phyloP scores from a whole-genome alignment of 1,139 yeast species.

The Saccharomycopsis hybrid region DNA sequence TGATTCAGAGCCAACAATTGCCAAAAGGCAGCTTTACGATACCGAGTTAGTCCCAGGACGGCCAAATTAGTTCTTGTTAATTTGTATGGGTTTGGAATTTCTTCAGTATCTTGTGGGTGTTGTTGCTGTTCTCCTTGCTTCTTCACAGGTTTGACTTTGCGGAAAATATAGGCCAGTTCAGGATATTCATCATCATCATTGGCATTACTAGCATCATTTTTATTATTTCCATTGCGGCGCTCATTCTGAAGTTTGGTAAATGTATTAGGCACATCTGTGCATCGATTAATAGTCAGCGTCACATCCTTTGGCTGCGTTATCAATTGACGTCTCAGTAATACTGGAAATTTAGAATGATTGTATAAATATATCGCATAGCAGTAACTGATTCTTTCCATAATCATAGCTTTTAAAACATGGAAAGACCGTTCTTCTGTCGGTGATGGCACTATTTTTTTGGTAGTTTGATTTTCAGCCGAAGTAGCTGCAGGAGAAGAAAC shows the following conservation, averaged over 20 bases:
- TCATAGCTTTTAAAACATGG: conserved; percentile 29
- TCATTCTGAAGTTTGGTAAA: conserved; percentile 25
- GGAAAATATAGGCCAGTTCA: conserved; percentile 17
- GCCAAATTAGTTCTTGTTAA: conserved; percentile 33
- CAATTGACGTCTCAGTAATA: conserved; percentile 24
- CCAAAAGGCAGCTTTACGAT: conserved; percentile 77
- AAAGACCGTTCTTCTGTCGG: conserved; percentile 31
- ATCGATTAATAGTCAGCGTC: conserved; percentile 9
- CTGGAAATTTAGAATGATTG: conserved; percentile 13
- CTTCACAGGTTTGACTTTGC: no score
- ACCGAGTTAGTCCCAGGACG: conserved; percentile 50
- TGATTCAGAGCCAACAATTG: conserved; percentile 67
- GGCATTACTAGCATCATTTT: conserved; percentile 9
- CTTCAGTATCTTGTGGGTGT: conserved; percentile 24
- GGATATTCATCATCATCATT: conserved; percentile 22
- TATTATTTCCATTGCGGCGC: conserved; percentile 11
- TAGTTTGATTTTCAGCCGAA: conserved; percentile 10
- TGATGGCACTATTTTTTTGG: conserved; percentile 16
- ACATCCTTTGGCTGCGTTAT: conserved; percentile 27
- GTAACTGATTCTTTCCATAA: conserved; percentile 44
- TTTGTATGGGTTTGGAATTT: conserved; percentile 36
- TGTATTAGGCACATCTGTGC: conserved; percentile 27
- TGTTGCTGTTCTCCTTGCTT: no score
- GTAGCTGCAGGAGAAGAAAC: conserved; percentile 26
- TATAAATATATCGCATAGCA: conserved; percentile 30